A percentile compares a stretch with the other conserved stretches of the same genome.
These are phyloP conservation scores for Rhodotorula sp. DNA, from an alignment of 1,284 basidiomycete species.

Conservation along the genomic window DNA sequence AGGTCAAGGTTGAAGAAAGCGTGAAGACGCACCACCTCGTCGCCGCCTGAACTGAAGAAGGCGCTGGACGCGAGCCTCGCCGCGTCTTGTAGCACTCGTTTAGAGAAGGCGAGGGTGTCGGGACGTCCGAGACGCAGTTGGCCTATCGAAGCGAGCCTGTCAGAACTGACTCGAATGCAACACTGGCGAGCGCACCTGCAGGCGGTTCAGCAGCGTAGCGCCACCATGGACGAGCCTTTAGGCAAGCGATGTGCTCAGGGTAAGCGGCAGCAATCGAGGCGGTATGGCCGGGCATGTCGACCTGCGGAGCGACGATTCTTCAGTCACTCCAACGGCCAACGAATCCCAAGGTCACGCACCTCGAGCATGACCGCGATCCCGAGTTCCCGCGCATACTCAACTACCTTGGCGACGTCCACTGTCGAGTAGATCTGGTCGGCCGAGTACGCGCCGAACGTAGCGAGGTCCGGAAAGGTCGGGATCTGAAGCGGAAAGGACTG, in stretches of 20 bases:
- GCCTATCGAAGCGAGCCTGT: slow-evolving; percentile 46
- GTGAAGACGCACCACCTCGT: slow-evolving; percentile 65
- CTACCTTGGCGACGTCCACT: slow-evolving; percentile 62
- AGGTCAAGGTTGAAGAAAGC: neutral
- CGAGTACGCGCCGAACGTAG: slow-evolving; percentile 69
- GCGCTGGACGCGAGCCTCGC: slow-evolving; percentile 59
- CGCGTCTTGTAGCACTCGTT: slow-evolving; percentile 39
- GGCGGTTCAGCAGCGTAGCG: slow-evolving; percentile 61
- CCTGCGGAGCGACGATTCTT: slow-evolving; percentile 49
- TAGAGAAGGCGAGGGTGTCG: slow-evolving; percentile 3
- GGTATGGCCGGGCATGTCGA: slow-evolving; percentile 80
- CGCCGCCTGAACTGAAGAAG: slow-evolving; percentile 75
- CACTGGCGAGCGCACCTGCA: neutral
- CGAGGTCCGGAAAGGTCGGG: slow-evolving; percentile 62
- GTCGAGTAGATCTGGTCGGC: slow-evolving; percentile 60
- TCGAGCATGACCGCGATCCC: slow-evolving; percentile 74
- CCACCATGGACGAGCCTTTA: slow-evolving; percentile 41
- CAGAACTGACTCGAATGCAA: neutral
- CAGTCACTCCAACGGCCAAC: neutral
- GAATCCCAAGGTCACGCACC: slow-evolving; percentile 29
- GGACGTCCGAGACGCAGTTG: slow-evolving; percentile 21
- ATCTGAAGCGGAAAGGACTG: slow-evolving; percentile 66
- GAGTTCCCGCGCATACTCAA: slow-evolving; percentile 67
- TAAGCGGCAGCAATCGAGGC: slow-evolving; percentile 63
- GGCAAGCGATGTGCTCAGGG: slow-evolving; percentile 73